phyloP scores from a whole-genome alignment of 352 stramenopile genomes.

The Peronospora destructor region DNA sequence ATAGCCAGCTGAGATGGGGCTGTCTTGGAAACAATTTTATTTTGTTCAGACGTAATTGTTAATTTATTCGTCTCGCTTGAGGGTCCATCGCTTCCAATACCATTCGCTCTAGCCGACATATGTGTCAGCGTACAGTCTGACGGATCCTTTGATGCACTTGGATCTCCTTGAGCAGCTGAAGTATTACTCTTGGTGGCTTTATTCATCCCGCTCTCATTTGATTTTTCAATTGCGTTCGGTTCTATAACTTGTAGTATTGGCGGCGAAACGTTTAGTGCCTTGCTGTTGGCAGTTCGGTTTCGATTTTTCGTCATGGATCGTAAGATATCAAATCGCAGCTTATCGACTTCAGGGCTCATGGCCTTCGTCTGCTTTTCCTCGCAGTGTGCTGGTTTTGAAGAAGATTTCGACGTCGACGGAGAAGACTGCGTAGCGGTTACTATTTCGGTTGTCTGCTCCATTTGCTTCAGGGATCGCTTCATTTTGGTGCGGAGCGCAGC shows the following conservation, averaged over 20 bases:
- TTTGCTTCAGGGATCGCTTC: conserved; percentile 26
- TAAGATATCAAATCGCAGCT: conserved; percentile 42
- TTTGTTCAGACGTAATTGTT: conserved; percentile 4
- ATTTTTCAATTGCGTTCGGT: neutral
- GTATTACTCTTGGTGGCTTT: neutral
- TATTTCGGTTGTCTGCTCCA: conserved; percentile 1
- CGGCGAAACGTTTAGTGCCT: neutral
- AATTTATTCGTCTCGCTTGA: conserved; percentile 8
- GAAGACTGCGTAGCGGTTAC: neutral
- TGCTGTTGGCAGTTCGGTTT: conserved; percentile 14
- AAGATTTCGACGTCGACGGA: conserved; percentile 4
- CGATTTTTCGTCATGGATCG: conserved; percentile 39
- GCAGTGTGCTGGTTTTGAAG: neutral
- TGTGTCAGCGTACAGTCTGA: neutral
- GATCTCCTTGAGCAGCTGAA: neutral
- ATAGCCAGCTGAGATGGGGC: neutral
- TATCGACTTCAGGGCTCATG: conserved; percentile 29
- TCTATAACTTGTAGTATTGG: neutral
- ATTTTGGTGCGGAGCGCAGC: conserved; percentile 61
- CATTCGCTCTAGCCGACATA: neutral
- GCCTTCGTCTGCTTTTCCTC: conserved; percentile 8
- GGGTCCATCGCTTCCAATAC: neutral
- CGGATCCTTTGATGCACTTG: neutral
- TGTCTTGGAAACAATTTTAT: conserved; percentile 5
- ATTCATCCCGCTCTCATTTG: neutral